Evolutionary conservation across 345 rosid genomes (phyloP), one percentile per base, ranked within the genome.

Genomic region (Corchorus olitorius): DNA sequence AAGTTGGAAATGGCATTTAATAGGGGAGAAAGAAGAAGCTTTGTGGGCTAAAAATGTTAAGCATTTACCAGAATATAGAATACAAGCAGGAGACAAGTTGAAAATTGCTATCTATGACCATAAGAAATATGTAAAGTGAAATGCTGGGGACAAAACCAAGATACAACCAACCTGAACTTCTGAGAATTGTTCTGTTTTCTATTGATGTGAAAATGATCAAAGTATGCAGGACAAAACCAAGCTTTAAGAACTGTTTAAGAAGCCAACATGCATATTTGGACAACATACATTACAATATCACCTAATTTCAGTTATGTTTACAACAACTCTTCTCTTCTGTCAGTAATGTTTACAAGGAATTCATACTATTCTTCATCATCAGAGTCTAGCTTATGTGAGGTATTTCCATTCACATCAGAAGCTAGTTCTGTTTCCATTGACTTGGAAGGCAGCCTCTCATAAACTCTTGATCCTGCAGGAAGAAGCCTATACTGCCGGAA

Each of bases 341-440:
- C 65, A 65, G 77, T 73, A 70, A 76, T 35, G 17, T 12, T 62
- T 27, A 50, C 27, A 70, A 53, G 74, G 33, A 70, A 48, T 59
- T 27, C 56, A 59, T 0, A 77, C 85, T 82, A 85, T 35, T 90
- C 91, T 55, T 87, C 93, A 74, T 82, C 82, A 41, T 81, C 75
- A 10, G 12, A 77, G 49, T 82, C 83, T 33, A 35, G 70, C 53
- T 41, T 76, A 16, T 41, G 37, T n/a, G 8, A 58, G 65, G 69
- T 53, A 70, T 78, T 82, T 52, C 88, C 84, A 70, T 88, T 82
- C 60, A 48, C 84, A 70, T 72, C 77, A 1, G 89, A 79, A 77
- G 88, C 86, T 71, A 94, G 93, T 83, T 94, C 98, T 0, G 94
- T 83, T 80, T 94, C 98, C 50, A 76, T 17, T 34, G 83, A 75